phyloP scores from a whole-genome alignment of 163 green algal genomes.

The Prototheca wickerhamii region DNA sequence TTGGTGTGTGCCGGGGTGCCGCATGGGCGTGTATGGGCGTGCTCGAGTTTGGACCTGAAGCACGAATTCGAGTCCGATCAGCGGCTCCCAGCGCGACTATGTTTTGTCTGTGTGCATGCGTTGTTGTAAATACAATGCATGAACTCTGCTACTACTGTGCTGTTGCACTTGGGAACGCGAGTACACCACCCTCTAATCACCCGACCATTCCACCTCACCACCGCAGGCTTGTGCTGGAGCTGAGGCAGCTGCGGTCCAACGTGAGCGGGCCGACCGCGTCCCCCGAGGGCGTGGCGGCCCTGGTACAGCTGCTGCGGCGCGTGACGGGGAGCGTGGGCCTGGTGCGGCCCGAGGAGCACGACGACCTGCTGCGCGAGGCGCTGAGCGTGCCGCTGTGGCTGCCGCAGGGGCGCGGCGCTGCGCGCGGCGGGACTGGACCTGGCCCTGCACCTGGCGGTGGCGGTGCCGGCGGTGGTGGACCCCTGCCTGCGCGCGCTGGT shows the following conservation, averaged over 20 bases:
- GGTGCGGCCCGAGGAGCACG: constrained; percentile 48
- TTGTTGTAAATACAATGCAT: too few relatives aligned
- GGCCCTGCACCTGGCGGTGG: constrained; percentile 43
- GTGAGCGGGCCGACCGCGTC: constrained; percentile 3
- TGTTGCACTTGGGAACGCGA: too few relatives aligned
- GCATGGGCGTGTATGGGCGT: too few relatives aligned
- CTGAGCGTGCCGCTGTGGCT: constrained; percentile 54
- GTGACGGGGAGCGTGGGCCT: constrained; percentile 34
- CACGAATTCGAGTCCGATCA: too few relatives aligned
- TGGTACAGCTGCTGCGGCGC: constrained; percentile 38
- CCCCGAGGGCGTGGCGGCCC: constrained; percentile 20
- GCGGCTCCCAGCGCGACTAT: too few relatives aligned
- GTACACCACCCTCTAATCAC: too few relatives aligned
- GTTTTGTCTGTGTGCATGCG: too few relatives aligned
- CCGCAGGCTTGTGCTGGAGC: constrained; percentile 44
- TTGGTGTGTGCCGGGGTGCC: too few relatives aligned
- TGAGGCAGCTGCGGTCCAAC: constrained; percentile 27
- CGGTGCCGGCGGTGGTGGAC: constrained; percentile 49
- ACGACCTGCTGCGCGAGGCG: constrained; percentile 44
- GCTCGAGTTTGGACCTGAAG: too few relatives aligned
- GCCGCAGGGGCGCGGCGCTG: constrained; percentile 28
- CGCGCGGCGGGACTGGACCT: constrained; percentile 45
- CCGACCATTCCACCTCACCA: not conserved
- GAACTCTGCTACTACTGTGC: too few relatives aligned
- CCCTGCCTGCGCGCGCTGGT: constrained; percentile 52